These are phyloP conservation scores for Thymus quinquecostatus DNA, from an alignment of 257 asterid species.

Conservation along the genomic window DNA sequence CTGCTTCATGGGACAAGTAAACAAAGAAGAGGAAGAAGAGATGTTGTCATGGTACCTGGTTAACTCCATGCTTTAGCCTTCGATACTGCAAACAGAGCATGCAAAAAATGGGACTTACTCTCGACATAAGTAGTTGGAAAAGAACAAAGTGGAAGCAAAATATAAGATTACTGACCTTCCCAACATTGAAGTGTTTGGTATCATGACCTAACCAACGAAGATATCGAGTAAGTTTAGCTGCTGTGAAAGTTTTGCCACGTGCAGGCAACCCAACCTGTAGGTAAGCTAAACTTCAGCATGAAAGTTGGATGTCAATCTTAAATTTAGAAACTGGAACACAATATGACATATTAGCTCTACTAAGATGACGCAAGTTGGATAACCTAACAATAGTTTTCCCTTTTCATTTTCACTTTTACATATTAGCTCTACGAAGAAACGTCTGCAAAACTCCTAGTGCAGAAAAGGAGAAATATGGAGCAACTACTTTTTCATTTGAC, in stretches of 20 bases:
- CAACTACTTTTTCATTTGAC: neutral
- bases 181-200: constrained; percentile 98
- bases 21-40: constrained; percentile 26
- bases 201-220: constrained; percentile 99
- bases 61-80: constrained; percentile 92
- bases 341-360: neutral
- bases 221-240: constrained; percentile 97
- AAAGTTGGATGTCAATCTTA: constrained; percentile 10
- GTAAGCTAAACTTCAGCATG: constrained; percentile 31
- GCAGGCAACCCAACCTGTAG: constrained; percentile 97
- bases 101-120: constrained; percentile 26
- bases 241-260: constrained; percentile 98
- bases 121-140: constrained; percentile 22
- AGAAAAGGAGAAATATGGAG: neutral
- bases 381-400: neutral
- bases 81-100: constrained; percentile 73
- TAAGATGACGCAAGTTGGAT: neutral
- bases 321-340: constrained; percentile 6
- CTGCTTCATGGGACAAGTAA: no score
- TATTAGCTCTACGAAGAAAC: constrained; percentile 4
- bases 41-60: constrained; percentile 67
- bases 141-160: constrained; percentile 25
- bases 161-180: constrained; percentile 63
- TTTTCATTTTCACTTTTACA: neutral
- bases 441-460: neutral